These are phyloP conservation scores for Podospora pseudoanserina DNA, from an alignment of 495 filamentous ascomycete genomes.

Conservation along the genomic window DNA sequence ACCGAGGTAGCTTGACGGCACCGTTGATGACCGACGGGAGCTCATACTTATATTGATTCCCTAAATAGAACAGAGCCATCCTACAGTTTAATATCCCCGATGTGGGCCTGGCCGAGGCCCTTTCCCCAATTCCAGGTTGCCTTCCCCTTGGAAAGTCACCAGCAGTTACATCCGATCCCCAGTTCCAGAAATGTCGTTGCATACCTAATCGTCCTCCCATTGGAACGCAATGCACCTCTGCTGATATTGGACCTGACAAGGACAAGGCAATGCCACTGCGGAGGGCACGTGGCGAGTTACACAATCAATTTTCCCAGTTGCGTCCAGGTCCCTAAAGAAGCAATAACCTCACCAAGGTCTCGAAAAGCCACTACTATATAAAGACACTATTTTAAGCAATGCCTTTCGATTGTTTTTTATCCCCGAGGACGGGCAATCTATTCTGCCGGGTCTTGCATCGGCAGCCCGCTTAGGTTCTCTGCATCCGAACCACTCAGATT, in stretches of 20 bases:
- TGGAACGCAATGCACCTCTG: background rate
- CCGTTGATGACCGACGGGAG: background rate
- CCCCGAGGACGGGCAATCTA: background rate
- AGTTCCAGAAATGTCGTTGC: background rate
- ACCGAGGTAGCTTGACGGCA: background rate
- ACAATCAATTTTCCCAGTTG: background rate
- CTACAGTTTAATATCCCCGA: background rate
- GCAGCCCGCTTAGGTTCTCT: background rate
- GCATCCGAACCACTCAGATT: background rate
- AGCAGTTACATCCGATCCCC: background rate
- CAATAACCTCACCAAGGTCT: background rate
- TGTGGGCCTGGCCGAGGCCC: background rate
- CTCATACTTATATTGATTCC: background rate
- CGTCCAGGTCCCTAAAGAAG: background rate
- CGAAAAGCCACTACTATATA: background rate
- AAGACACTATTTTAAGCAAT: background rate
- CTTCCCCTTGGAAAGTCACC: background rate
- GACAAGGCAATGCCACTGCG: background rate
- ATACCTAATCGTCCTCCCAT: background rate
- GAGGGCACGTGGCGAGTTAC: background rate
- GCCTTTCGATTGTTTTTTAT: background rate
- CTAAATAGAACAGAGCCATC: background rate
- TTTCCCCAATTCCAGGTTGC: background rate
- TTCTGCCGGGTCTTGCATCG: background rate
- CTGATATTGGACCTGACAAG: background rate